A percentile compares a stretch with the other conserved stretches of the same genome.
phyloP scores from a whole-genome alignment of 2,329 filamentous ascomycete genomes.

The Alternaria dauci region DNA sequence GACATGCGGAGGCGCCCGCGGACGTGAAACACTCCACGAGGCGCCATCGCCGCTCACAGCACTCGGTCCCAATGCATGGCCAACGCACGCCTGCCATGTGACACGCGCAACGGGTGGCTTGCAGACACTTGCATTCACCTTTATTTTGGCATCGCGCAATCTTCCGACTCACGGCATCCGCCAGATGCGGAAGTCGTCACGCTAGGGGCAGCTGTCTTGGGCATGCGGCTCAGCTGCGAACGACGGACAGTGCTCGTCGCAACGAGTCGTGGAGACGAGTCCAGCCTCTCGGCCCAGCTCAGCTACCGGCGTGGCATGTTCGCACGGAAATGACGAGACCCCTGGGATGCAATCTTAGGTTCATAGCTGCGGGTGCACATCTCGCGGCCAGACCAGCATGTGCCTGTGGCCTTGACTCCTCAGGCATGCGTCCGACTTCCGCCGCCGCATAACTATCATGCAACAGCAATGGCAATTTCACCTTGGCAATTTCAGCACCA shows the following conservation, averaged over 20 bases:
- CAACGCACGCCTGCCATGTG: constrained; percentile 6
- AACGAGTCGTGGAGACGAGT: constrained; percentile 11
- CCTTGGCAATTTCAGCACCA: neutral
- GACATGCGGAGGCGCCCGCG: neutral
- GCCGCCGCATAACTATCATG: constrained; percentile 10
- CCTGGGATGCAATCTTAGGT: constrained; percentile 10
- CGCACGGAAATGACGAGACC: constrained; percentile 13
- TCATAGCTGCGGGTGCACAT: constrained; percentile 2
- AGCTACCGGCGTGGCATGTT: neutral
- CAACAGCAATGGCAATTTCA: neutral
- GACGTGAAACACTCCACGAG: constrained; percentile 11
- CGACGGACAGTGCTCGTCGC: constrained; percentile 13
- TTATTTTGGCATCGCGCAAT: constrained; percentile 17
- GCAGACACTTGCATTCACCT: neutral
- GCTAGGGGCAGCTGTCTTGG: constrained; percentile 1
- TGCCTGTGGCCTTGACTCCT: neutral
- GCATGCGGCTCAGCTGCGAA: constrained; percentile 11
- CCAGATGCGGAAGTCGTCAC: constrained; percentile 2
- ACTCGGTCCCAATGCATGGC: constrained; percentile 5
- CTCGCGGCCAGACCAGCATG: constrained; percentile 5
- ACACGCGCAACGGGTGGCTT: constrained; percentile 27
- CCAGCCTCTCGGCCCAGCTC: constrained; percentile 5
- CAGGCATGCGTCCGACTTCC: neutral
- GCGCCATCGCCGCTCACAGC: neutral
- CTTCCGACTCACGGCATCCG: neutral